phyloP scores from a whole-genome alignment of 441 rosid species.

The Isatis lusitanica region DNA sequence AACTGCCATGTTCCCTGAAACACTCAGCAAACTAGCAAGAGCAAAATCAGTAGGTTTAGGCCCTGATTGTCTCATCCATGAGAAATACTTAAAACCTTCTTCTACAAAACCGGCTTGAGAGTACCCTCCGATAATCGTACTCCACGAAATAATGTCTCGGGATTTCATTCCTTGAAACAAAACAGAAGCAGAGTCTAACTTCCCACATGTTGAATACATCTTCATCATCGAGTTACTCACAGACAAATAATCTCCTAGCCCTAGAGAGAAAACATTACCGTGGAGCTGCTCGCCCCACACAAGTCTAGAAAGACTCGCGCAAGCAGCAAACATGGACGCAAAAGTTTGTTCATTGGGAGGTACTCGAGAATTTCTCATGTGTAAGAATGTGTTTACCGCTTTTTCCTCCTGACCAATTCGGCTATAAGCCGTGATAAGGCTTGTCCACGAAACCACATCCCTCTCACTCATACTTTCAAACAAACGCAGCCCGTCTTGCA shows the following conservation, averaged over 20 bases:
- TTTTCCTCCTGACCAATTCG: constrained; percentile 60
- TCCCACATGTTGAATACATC: constrained; percentile 76
- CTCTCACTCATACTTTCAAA: constrained; percentile 61
- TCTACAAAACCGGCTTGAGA: constrained; percentile 63
- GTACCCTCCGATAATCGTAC: constrained; percentile 73
- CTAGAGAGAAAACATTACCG: constrained; percentile 53
- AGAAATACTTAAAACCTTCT: constrained; percentile 67
- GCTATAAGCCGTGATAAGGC: constrained; percentile 51
- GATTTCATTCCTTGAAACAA: constrained; percentile 56
- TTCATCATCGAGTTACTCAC: constrained; percentile 75
- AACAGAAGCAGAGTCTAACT: constrained; percentile 50
- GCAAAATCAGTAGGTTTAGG: constrained; percentile 70
- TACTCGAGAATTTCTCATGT: constrained; percentile 57
- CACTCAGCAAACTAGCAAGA: constrained; percentile 75
- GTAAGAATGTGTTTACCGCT: constrained; percentile 54
- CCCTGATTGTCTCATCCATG: constrained; percentile 80
- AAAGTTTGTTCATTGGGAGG: constrained; percentile 72
- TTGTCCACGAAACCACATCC: constrained; percentile 91
- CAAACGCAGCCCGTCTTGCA: constrained; percentile 56
- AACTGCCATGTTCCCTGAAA: constrained; percentile 74
- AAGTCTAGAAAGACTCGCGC: constrained; percentile 63
- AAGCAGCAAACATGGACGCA: constrained; percentile 64
- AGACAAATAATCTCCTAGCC: constrained; percentile 50
- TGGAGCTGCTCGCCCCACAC: constrained; percentile 87
- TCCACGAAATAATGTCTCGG: constrained; percentile 87